Percentiles rank a stretch among this genome's conserved stretches.
Conservation (phyloP, 768 basidiomycete genomes). For the Podaxis rugospora region DNA sequence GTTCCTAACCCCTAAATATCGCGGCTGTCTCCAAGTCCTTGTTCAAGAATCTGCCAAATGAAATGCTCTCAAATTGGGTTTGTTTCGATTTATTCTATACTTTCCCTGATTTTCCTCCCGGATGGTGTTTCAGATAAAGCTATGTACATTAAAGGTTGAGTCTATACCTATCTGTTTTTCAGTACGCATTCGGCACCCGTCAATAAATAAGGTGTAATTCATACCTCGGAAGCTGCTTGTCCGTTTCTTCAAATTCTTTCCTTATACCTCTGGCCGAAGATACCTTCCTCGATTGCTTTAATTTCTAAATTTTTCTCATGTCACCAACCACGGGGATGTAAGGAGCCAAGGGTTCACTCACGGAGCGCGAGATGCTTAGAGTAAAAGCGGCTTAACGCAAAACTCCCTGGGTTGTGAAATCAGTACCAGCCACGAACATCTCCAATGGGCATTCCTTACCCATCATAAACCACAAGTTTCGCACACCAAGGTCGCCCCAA, state of each 20-base stretch:
- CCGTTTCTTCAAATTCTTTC: neutral
- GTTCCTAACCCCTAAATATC: neutral
- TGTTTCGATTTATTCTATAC: too few relatives aligned
- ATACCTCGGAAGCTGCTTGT: neutral
- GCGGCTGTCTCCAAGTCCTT: neutral
- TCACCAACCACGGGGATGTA: neutral
- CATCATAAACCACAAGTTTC: constrained; percentile 55
- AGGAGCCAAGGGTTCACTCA: neutral
- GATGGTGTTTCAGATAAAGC: too few relatives aligned
- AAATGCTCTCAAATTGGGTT: too few relatives aligned
- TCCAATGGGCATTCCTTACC: constrained; percentile 26
- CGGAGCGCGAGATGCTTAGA: neutral
- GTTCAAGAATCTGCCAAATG: neutral
- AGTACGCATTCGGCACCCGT: too few relatives aligned
- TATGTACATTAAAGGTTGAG: too few relatives aligned
- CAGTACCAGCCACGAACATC: neutral
- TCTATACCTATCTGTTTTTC: too few relatives aligned
- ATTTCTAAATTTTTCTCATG: neutral
- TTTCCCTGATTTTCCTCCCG: too few relatives aligned
- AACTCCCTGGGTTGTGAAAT: neutral
- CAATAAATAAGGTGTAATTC: too few relatives aligned
- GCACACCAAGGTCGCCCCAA: constrained; percentile 47
- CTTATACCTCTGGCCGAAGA: neutral
- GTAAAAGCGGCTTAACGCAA: neutral
- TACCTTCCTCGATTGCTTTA: neutral